Evolutionary conservation across 176 grass and related monocot species (phyloP).

Genomic region (Canna indica): DNA sequence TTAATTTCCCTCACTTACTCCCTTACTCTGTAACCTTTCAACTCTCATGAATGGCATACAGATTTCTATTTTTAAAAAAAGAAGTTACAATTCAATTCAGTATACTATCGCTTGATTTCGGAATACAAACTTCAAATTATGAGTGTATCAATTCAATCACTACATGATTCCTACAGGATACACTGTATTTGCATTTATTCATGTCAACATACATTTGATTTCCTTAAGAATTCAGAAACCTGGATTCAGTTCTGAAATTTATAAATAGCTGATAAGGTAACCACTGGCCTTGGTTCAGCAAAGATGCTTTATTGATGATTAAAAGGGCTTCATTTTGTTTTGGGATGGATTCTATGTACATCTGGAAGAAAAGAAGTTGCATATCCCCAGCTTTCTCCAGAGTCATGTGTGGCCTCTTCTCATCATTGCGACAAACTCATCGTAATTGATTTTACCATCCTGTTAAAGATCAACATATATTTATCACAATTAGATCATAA

Average conservation of each 20-base stretch:
- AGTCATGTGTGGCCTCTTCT: constrained; percentile 7
- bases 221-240: background rate
- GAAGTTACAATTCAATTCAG: no score
- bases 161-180: no score
- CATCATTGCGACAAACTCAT: constrained; percentile 45
- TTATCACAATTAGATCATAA: background rate
- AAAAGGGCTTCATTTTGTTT: background rate
- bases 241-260: background rate
- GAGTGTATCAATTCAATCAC: no score
- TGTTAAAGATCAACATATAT: background rate
- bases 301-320: background rate
- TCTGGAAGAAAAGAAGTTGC: background rate
- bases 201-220: background rate
- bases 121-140: no score
- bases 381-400: background rate
- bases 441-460: constrained; percentile 68
- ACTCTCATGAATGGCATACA: no score
- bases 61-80: no score
- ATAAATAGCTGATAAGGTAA: no score
- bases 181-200: background rate
- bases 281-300: background rate
- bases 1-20: no score
- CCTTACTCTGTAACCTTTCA: no score
- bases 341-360: no score
- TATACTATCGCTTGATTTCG: no score